These are phyloP conservation scores for Cymbopogon citratus DNA, from an alignment of 176 grass and related monocot species.

Conservation along the genomic window DNA sequence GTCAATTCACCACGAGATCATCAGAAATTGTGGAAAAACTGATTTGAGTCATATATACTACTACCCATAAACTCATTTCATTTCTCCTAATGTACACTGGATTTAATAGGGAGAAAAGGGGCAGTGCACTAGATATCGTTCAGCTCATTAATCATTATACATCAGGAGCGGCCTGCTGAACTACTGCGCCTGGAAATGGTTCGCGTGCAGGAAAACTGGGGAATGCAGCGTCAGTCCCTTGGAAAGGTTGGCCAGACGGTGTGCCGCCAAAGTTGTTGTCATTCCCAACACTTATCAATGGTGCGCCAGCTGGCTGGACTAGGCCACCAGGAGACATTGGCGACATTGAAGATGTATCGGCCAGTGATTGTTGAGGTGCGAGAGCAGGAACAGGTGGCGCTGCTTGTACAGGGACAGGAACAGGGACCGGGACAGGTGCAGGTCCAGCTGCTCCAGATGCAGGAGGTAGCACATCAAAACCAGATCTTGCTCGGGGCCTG, in stretches of 20 bases:
- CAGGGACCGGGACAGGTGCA: background rate
- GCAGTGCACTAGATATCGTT: background rate
- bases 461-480: constrained; percentile 59
- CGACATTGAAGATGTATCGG: constrained; percentile 28
- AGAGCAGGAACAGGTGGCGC: background rate
- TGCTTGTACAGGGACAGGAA: background rate
- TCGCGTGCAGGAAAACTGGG: constrained; percentile 27
- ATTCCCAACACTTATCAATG: background rate
- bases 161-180: constrained; percentile 40
- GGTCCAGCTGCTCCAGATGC: constrained; percentile 21
- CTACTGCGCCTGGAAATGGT: constrained; percentile 10
- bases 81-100: background rate
- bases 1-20: background rate
- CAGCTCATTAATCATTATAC: constrained; percentile 24
- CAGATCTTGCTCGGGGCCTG: constrained; percentile 48
- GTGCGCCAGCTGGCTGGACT: background rate
- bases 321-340: constrained; percentile 50
- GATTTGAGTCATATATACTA: background rate
- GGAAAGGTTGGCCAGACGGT: constrained; percentile 11
- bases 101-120: background rate
- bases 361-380: background rate
- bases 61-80: background rate
- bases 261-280: background rate
- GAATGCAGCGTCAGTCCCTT: background rate
- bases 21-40: background rate